These are phyloP conservation scores for Pestalotiopsis sp. DNA, from an alignment of 2,329 filamentous ascomycete species.

Conservation along the genomic window DNA sequence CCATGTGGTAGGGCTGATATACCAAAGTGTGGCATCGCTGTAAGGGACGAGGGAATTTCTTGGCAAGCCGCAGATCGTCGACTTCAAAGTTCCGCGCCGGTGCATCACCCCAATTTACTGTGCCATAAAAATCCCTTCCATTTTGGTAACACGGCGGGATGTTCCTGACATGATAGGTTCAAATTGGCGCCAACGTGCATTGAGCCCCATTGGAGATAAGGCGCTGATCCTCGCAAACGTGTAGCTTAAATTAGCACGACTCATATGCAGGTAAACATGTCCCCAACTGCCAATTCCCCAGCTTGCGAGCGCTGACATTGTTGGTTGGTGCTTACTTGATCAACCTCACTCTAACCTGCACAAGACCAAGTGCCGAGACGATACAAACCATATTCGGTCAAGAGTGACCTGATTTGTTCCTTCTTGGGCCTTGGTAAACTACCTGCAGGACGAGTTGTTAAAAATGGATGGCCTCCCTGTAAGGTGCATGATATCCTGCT, in stretches of 20 bases:
- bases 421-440: background rate
- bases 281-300: background rate
- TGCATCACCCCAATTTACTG: background rate
- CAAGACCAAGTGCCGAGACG: background rate
- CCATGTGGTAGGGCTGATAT: background rate
- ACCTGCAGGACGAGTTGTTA: background rate
- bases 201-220: background rate
- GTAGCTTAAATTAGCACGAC: background rate
- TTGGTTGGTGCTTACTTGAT: background rate
- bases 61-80: background rate
- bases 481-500: background rate
- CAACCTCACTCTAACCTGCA: background rate
- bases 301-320: background rate
- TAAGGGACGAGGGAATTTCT: background rate
- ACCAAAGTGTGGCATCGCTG: background rate
- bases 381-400: background rate
- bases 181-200: background rate
- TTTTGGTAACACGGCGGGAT: background rate
- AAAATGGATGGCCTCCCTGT: background rate
- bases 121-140: background rate
- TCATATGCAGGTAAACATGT: background rate
- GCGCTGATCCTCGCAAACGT: background rate
- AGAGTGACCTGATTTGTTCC: background rate
- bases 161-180: background rate
- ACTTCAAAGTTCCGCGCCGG: background rate